phyloP scores from a whole-genome alignment of 106 monocot genomes.

The Triglochin maritima region DNA sequence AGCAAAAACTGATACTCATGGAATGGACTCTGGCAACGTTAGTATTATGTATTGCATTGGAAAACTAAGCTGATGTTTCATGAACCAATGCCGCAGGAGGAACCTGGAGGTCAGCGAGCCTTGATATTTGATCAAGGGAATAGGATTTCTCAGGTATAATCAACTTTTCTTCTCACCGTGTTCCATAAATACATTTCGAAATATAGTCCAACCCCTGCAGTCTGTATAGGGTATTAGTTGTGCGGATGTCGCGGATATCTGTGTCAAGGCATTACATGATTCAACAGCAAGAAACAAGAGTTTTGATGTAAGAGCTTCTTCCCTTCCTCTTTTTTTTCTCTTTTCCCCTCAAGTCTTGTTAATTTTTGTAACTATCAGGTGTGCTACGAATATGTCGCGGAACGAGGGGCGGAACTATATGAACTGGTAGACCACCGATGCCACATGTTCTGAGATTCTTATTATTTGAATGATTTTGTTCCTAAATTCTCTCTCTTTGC shows the following conservation, averaged over 20 bases:
- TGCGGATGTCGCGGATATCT: slow-evolving; percentile 97
- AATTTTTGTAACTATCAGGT: slow-evolving; percentile 43
- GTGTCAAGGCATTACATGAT: slow-evolving; percentile 96
- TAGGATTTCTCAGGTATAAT: slow-evolving; percentile 77
- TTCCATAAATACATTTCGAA: neutral
- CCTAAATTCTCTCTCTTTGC: neutral
- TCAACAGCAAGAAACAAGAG: slow-evolving; percentile 98
- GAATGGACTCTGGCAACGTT: neutral
- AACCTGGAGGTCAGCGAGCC: slow-evolving; percentile 95
- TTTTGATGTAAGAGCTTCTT: slow-evolving; percentile 57
- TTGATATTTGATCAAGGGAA: slow-evolving; percentile 99
- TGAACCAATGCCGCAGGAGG: slow-evolving; percentile 46
- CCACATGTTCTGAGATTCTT: neutral
- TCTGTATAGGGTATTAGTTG: slow-evolving; percentile 86
- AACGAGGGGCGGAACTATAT: slow-evolving; percentile 80
- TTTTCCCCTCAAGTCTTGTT: neutral
- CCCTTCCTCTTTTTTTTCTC: neutral
- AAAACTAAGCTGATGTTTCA: neutral
- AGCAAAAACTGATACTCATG: neutral
- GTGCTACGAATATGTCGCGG: slow-evolving; percentile 87
- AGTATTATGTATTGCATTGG: neutral
- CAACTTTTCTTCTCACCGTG: neutral
- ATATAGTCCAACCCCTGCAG: neutral
- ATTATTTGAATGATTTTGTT: neutral
- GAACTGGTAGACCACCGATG: slow-evolving; percentile 51